Percentiles rank a stretch among this genome's conserved stretches.
These are phyloP conservation scores for Psilocybe subaeruginosa DNA, from an alignment of 768 basidiomycete species.

Conservation along the genomic window DNA sequence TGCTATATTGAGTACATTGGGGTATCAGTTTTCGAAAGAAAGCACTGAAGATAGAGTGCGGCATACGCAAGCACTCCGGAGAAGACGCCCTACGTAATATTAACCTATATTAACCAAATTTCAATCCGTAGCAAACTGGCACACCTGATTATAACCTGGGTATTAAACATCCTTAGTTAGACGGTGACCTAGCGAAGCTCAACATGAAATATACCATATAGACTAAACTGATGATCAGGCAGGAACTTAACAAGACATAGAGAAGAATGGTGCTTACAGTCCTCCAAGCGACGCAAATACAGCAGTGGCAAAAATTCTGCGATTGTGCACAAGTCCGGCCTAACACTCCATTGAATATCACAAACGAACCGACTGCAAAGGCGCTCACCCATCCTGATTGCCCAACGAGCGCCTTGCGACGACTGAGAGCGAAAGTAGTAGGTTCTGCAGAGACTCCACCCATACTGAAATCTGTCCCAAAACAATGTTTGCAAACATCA, in stretches of 20 bases:
- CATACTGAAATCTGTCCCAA: conserved; percentile 34
- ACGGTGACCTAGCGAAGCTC: background rate
- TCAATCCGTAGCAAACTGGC: conserved; percentile 4
- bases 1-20: conserved; percentile 30
- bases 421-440: conserved; percentile 39
- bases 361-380: background rate
- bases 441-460: conserved; percentile 39
- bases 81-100: conserved; percentile 62
- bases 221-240: conserved; percentile 35
- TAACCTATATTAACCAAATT: background rate
- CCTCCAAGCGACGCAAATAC: conserved; percentile 83
- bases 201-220: conserved; percentile 51
- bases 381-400: conserved; percentile 65
- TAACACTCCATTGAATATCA: conserved; percentile 22
- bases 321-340: conserved; percentile 70
- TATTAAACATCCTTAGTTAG: background rate
- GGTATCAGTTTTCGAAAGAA: background rate
- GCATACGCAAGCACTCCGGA: conserved; percentile 70
- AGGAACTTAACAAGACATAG: background rate
- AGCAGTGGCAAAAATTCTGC: conserved; percentile 65
- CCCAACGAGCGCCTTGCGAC: conserved; percentile 60
- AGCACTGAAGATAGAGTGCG: background rate
- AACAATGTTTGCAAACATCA: conserved; percentile 8
- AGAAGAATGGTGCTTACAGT: conserved; percentile 45
- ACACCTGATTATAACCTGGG: conserved; percentile 67